Conservation (phyloP, 805 yeast genomes). For the Yamadazyma nakazawae region DNA sequence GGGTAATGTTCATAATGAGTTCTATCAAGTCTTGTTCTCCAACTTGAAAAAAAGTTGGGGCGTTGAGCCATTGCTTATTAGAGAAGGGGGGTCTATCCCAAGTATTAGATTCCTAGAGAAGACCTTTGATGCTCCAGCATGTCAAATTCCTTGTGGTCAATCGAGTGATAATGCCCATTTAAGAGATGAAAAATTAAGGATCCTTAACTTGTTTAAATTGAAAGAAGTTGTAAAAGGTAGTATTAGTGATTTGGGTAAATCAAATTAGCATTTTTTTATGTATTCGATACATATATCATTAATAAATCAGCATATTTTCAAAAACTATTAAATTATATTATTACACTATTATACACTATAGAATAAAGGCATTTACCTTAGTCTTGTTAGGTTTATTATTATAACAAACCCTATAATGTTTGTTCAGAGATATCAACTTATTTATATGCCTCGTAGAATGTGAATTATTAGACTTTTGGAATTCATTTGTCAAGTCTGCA, state of each 20-base stretch:
- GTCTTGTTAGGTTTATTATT: constrained; percentile 17
- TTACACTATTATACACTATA: constrained; percentile 6
- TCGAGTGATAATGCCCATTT: constrained; percentile 92
- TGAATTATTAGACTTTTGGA: constrained; percentile 11
- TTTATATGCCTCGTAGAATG: constrained; percentile 24
- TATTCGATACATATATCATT: constrained; percentile 15
- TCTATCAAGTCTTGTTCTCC: constrained; percentile 62
- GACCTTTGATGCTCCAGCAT: constrained; percentile 80
- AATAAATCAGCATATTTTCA: background rate
- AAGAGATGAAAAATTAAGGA: constrained; percentile 78
- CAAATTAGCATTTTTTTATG: constrained; percentile 8
- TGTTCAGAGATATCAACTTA: constrained; percentile 13
- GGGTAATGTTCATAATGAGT: constrained; percentile 76
- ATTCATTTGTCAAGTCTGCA: constrained; percentile 14
- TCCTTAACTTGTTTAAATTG: constrained; percentile 72
- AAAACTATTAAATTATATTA: too few relatives aligned
- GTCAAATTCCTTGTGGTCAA: constrained; percentile 96
- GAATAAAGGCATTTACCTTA: constrained; percentile 6
- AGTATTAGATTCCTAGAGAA: constrained; percentile 82
- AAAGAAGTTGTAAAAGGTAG: constrained; percentile 59
- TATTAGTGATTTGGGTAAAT: constrained; percentile 31
- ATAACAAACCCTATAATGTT: constrained; percentile 22
- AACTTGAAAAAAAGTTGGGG: constrained; percentile 74
- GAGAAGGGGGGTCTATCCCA: constrained; percentile 98
- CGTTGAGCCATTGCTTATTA: constrained; percentile 71